Evolutionary conservation across 73 alveolate genomes (phyloP).

Genomic region (Uronychia setigera): DNA sequence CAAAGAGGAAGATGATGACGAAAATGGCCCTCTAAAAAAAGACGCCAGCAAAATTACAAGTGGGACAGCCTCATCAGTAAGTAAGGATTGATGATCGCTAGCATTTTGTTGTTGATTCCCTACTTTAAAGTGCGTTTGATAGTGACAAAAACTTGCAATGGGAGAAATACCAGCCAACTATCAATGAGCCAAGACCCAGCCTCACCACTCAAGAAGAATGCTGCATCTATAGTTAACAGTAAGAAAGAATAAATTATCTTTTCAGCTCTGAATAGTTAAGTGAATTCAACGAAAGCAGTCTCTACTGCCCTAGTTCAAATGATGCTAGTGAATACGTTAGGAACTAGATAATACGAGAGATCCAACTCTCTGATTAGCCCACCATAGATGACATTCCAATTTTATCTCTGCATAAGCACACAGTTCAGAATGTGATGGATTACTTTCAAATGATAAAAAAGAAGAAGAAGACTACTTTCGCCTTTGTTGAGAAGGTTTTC

Average conservation of each 20-base stretch:
- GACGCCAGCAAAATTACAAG: too few relatives aligned
- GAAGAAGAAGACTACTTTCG: background rate
- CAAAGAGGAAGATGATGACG: background rate
- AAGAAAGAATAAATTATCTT: background rate
- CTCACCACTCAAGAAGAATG: slow-evolving; percentile 14
- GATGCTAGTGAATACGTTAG: background rate
- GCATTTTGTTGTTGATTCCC: slow-evolving; percentile 24
- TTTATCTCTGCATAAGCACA: slow-evolving; percentile 7
- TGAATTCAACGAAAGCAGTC: background rate
- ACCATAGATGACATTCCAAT: slow-evolving; percentile 31
- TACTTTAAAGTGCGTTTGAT: slow-evolving; percentile 27
- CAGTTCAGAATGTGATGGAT: background rate
- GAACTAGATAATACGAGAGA: background rate
- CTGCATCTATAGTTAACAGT: slow-evolving; percentile 1
- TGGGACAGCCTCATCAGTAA: background rate
- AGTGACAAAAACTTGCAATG: slow-evolving; percentile 31
- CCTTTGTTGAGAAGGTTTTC: slow-evolving; percentile 21
- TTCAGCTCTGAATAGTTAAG: slow-evolving; percentile 26
- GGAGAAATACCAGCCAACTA: slow-evolving; percentile 11
- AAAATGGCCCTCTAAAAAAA: too few relatives aligned
- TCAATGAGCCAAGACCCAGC: slow-evolving; percentile 13
- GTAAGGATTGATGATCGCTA: background rate
- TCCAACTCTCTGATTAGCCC: background rate
- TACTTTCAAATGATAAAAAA: background rate
- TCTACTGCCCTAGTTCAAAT: slow-evolving; percentile 3